These are phyloP conservation scores for Pseudogymnoascus sp. DNA, from an alignment of 2,329 filamentous ascomycete genomes.

Conservation along the genomic window DNA sequence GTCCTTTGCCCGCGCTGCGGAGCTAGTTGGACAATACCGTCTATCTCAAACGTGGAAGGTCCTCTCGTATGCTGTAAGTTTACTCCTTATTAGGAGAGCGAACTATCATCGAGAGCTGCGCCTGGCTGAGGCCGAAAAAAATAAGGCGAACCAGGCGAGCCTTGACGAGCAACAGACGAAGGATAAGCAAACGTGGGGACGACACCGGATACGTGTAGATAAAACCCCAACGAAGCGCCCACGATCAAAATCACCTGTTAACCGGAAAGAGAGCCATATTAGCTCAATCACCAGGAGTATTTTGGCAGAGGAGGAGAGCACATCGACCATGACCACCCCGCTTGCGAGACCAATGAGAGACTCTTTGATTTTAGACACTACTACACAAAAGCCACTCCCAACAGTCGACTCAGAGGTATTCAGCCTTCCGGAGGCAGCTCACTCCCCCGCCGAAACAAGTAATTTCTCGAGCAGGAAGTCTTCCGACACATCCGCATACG, in stretches of 20 bases:
- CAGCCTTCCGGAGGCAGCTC: conserved; percentile 22
- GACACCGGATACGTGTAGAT: conserved; percentile 14
- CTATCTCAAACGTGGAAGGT: conserved; percentile 59
- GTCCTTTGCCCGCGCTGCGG: conserved; percentile 50
- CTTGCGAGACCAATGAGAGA: conserved; percentile 44
- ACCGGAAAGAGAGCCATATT: conserved; percentile 14
- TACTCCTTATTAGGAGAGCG: conserved; percentile 47
- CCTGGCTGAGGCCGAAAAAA: conserved; percentile 31
- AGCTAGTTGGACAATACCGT: conserved; percentile 48
- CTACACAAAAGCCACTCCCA: conserved; percentile 20
- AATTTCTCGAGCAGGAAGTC: background rate
- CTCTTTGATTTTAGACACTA: conserved; percentile 18
- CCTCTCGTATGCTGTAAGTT: conserved; percentile 46
- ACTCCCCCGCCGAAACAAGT: conserved; percentile 12
- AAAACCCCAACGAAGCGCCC: conserved; percentile 22
- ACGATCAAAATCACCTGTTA: conserved; percentile 13
- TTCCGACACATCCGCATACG: conserved; percentile 2
- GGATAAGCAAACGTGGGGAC: conserved; percentile 1
- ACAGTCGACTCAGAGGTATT: conserved; percentile 27
- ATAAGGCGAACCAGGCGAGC: conserved; percentile 24
- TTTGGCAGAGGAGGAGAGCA: conserved; percentile 45
- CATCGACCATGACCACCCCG: conserved; percentile 55
- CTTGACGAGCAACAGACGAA: conserved; percentile 11
- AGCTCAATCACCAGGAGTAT: conserved; percentile 18
- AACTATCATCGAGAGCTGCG: conserved; percentile 50